phyloP scores from a whole-genome alignment of 164 flowering plant species.

The Magnolia sinica region DNA sequence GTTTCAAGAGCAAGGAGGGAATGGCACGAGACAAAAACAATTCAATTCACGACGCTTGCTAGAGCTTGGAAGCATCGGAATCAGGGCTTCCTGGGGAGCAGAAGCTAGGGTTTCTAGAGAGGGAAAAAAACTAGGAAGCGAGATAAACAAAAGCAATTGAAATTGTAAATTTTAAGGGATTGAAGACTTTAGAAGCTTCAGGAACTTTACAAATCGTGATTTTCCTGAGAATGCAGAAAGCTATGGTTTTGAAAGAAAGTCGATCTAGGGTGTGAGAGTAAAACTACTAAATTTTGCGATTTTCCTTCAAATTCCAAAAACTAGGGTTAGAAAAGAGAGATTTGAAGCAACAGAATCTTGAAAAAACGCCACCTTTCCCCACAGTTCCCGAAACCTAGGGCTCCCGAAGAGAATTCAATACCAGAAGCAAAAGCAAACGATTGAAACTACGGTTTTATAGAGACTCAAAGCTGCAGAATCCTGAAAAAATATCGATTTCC shows the following conservation, averaged over 20 bases:
- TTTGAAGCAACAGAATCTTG: not conserved
- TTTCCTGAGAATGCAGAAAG: not conserved
- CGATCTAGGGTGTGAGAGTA: not conserved
- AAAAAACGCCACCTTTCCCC: not conserved
- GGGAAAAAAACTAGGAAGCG: not conserved
- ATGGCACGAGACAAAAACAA: not conserved
- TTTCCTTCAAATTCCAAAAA: too few relatives aligned
- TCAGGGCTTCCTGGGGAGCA: not conserved
- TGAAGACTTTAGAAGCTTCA: not conserved
- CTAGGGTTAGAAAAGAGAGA: not conserved
- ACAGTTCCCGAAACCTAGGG: not conserved
- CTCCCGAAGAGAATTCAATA: not conserved
- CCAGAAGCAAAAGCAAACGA: not conserved
- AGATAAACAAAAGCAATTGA: not conserved
- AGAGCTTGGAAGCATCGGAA: not conserved
- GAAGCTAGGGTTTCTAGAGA: slow-evolving; percentile 1
- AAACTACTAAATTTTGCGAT: not conserved
- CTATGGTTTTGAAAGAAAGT: not conserved
- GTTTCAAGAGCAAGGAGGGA: not conserved
- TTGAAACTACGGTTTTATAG: not conserved
- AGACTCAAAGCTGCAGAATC: not conserved
- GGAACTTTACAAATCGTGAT: not conserved
- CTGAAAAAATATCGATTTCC: not conserved
- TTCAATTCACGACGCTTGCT: not conserved
- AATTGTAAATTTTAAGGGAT: not conserved